Evolutionary conservation across 805 yeast genomes (phyloP).

Genomic region (Candida sonorensis): DNA sequence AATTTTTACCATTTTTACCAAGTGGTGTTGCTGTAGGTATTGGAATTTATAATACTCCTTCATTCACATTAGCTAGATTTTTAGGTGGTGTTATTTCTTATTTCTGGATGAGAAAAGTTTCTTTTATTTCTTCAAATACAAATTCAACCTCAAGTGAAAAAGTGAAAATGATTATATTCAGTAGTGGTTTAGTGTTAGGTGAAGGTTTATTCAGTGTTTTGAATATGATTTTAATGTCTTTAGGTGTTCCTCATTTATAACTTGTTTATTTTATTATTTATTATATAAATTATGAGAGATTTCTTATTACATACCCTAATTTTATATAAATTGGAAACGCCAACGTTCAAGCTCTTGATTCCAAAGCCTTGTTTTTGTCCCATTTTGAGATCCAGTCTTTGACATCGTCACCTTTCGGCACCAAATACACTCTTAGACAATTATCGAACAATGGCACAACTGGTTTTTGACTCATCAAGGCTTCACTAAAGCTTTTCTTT

Average conservation of each 20-base stretch:
- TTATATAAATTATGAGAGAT: not conserved
- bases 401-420: constrained; percentile 62
- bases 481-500: constrained; percentile 58
- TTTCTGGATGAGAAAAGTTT: constrained; percentile 41
- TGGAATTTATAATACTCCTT: constrained; percentile 91
- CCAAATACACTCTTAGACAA: constrained; percentile 64
- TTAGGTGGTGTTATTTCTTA: constrained; percentile 74
- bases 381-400: constrained; percentile 64
- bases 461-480: constrained; percentile 55
- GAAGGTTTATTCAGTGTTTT: constrained; percentile 86
- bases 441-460: constrained; percentile 73
- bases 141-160: constrained; percentile 37
- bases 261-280: too few relatives aligned
- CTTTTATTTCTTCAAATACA: constrained; percentile 12
- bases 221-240: constrained; percentile 69
- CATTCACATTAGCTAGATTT: constrained; percentile 89
- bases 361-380: constrained; percentile 55
- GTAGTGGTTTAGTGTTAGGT: constrained; percentile 89
- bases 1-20: constrained; percentile 57
- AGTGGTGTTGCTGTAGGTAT: constrained; percentile 97
- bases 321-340: too few relatives aligned
- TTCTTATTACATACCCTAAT: too few relatives aligned
- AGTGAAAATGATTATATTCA: constrained; percentile 76
- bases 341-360: constrained; percentile 30
- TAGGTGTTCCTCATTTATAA: constrained; percentile 56